These are phyloP conservation scores for Chaetomium sp. DNA, from an alignment of 2,329 filamentous ascomycete species.

Conservation along the genomic window DNA sequence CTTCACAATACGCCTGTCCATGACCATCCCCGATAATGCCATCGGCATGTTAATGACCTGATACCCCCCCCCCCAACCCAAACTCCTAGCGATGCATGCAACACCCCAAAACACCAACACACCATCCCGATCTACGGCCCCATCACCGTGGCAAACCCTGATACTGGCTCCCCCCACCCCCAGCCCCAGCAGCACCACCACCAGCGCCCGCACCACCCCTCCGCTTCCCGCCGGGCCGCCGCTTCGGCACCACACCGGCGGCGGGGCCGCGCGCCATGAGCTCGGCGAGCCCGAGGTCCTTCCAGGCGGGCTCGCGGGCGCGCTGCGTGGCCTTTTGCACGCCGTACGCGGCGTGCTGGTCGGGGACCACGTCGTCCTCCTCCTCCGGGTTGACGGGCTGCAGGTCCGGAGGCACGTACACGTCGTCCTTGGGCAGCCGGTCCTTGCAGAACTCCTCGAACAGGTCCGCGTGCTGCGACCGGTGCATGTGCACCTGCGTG, in stretches of 20 bases:
- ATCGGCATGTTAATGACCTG: background rate
- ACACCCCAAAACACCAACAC: conserved; percentile 11
- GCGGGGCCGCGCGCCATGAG: conserved; percentile 66
- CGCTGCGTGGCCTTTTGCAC: conserved; percentile 79
- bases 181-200: conserved; percentile 3
- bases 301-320: conserved; percentile 72
- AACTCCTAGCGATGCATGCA: conserved; percentile 24
- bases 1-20: background rate
- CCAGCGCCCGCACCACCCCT: conserved; percentile 25
- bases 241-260: conserved; percentile 27
- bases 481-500: conserved; percentile 76
- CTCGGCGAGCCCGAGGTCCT: conserved; percentile 72
- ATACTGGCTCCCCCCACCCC: conserved; percentile 23
- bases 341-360: conserved; percentile 85
- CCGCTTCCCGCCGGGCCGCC: conserved; percentile 24
- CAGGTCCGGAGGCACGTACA: conserved; percentile 77
- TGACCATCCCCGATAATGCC: background rate
- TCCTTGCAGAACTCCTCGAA: conserved; percentile 77
- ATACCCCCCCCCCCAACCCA: conserved; percentile 8
- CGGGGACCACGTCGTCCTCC: conserved; percentile 84
- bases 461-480: conserved; percentile 71
- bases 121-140: background rate
- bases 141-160: conserved; percentile 43
- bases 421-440: conserved; percentile 73
- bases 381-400: conserved; percentile 85